Evolutionary conservation across 495 filamentous ascomycete genomes (phyloP), one percentile per base, ranked within the genome.

Genomic region (Aspergillus kassunensis): DNA sequence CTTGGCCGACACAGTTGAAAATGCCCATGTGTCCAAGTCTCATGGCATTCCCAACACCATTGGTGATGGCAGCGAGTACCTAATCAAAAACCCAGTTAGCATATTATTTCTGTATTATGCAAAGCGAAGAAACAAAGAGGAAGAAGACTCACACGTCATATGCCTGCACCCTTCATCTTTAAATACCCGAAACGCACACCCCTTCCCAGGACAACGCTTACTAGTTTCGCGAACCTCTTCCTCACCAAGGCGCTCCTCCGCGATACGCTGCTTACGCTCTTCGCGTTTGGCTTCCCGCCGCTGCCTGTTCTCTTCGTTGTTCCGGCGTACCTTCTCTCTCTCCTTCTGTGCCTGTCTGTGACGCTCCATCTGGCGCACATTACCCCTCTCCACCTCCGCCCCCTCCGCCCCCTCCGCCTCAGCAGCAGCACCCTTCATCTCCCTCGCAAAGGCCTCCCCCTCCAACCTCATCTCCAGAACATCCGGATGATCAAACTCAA

Each of bases 201-300:
- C 10, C 20, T 19, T 31, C 23, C 47, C 47, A 1, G 47, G 47
- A 23, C 47, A 50, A n/a, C 20, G 7, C 35, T 50, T 50, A 30
- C 47, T 50, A n/a, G 16, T 50, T 30, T 21, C 16, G 24, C 11
- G 15, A 0, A 41, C 47, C 12, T 40, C 35, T 11, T n/a, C 23
- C 36, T 50, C 47, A 10, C 47, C 47, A 20, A 40, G 47, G n/a
- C 36, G 47, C 20, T 50, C 47, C 19, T 50, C 47, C 24, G 9
- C 13, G 30, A 33, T 6, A 27, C 24, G 24, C 24, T 27, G 4
- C 24, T 4, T 27, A 4, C 24, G 24, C 24, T 27, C 24, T 27
- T 9, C 9, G 4, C 9, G 24, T 27, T 9, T 4, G 9, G 24
- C 24, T 27, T 27, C 24, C 24, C 24, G 4, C 9, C 9, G 24